Conservation (phyloP, 2,329 filamentous ascomycete species). For the Verticillium albo-atrum region DNA sequence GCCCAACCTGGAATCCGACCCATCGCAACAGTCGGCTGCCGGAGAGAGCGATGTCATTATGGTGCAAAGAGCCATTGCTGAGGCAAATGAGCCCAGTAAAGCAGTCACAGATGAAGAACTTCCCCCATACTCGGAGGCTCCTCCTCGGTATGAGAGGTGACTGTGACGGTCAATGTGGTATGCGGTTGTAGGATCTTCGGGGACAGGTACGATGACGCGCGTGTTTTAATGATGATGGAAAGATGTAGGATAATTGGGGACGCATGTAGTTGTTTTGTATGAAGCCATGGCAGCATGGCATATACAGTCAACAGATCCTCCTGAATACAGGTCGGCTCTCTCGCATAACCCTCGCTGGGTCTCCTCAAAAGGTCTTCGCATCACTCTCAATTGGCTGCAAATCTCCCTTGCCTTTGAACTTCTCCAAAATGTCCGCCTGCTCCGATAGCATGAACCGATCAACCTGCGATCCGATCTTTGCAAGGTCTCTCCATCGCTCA, state of each 20-base stretch:
- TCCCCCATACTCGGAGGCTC: not conserved
- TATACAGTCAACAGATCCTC: too few species aligned
- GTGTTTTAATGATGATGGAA: too few species aligned
- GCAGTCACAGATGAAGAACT: not conserved
- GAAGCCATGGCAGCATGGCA: too few species aligned
- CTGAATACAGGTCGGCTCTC: too few species aligned
- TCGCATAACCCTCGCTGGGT: too few species aligned
- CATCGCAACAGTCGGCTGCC: too few species aligned
- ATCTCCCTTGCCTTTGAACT: conserved; percentile 43
- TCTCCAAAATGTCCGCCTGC: conserved; percentile 46
- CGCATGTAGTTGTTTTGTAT: too few species aligned
- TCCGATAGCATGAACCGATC: conserved; percentile 48
- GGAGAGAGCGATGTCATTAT: not conserved
- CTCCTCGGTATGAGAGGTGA: not conserved
- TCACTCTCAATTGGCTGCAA: conserved; percentile 39
- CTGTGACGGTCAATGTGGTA: too few species aligned
- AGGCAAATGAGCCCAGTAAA: not conserved
- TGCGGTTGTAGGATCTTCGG: not conserved
- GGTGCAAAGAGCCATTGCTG: not conserved
- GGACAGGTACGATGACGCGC: not conserved
- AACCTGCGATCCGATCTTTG: conserved; percentile 42
- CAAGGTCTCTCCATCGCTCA: conserved; percentile 44
- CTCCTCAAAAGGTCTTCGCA: conserved; percentile 14
- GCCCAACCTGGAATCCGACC: too few species aligned
- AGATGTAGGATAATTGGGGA: too few species aligned